phyloP scores from a whole-genome alignment of 192 early-diverging fungal genomes.

The Coemansia biformis region DNA sequence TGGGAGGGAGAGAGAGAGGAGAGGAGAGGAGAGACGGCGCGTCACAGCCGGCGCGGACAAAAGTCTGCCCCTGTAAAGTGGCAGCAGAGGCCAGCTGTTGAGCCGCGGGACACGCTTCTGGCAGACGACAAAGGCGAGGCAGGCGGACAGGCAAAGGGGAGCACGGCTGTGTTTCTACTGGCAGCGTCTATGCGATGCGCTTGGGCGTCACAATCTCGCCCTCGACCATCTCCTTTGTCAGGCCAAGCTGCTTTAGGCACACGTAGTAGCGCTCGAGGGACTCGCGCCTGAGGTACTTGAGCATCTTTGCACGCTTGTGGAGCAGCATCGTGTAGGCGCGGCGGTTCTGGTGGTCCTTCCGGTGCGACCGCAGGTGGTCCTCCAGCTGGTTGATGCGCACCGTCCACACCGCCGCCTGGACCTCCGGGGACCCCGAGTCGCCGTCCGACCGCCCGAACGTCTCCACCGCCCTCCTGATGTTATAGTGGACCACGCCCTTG shows the following conservation, averaged over 20 bases:
- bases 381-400: constrained; percentile 83
- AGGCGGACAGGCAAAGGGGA: too few relatives aligned
- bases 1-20: not conserved
- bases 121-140: too few relatives aligned
- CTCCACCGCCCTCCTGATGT: constrained; percentile 63
- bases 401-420: constrained; percentile 91
- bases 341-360: constrained; percentile 89
- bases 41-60: not conserved
- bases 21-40: not conserved
- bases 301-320: constrained; percentile 74
- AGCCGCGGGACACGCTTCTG: too few relatives aligned
- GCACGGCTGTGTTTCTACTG: too few relatives aligned
- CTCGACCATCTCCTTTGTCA: constrained; percentile 57
- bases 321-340: constrained; percentile 72
- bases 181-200: constrained; percentile 9
- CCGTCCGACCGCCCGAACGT: constrained; percentile 69
- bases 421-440: constrained; percentile 90
- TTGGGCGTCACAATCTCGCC: constrained; percentile 55
- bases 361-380: constrained; percentile 69
- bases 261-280: constrained; percentile 61
- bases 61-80: too few relatives aligned
- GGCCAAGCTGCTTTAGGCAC: constrained; percentile 65
- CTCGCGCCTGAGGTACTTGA: constrained; percentile 83
- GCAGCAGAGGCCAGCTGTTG: too few relatives aligned
- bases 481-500: constrained; percentile 70